Base-by-base conservation (phyloP, 495 filamentous ascomycete genomes). In the Hypomontagnella monticulosa region DNA sequence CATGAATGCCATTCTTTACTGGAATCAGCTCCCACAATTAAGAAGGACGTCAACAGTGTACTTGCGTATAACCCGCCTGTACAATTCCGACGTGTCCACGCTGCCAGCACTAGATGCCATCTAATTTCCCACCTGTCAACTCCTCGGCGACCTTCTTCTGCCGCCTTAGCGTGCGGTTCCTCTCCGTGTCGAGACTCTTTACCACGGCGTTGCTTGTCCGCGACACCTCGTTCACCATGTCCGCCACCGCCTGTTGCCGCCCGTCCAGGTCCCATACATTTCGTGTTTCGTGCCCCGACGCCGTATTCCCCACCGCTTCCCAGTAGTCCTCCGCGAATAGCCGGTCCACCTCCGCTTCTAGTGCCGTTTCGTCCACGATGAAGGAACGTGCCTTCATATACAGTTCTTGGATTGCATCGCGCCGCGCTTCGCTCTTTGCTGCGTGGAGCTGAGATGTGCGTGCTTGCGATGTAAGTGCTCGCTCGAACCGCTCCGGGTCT, bases 111-210 rank as follows among this genome's bases (percentile, higher is more conserved):
- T 44, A 59, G 0, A 48, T 16, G 1, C 42, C 53, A 27, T 75
- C 75, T 59, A 83, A 67, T 73, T 79, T 83, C 50, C 80, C 78
- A 32, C 80, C 81, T n/a, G 79, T 81, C 57, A 83, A 62, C 69
- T 79, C 80, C 70, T 83, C 81, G 4, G 81, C 78, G 6, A 81
- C 76, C 30, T 53, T 63, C 72, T 77, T 79, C 66, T 81, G 80
- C 47, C 80, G 63, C 62, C 69, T 58, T 1, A 67, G 52, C 7
- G 78, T 77, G 55, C 66, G 69, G 8, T 54, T 56, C 34, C 43
- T 55, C 8, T 67, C 59, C 3, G 68, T 16, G 52, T 66, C 67
- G 10, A 58, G 20, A 23, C 63, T 57, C 12, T 66, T 48, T 15
- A 70, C 41, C 0, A 67, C 9, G n/a, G 14, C 62, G 44, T 41